Evolutionary conservation across 768 basidiomycete species (phyloP), one percentile per base, ranked within the genome.

Genomic region (Tylopilus rubrobrunneus): DNA sequence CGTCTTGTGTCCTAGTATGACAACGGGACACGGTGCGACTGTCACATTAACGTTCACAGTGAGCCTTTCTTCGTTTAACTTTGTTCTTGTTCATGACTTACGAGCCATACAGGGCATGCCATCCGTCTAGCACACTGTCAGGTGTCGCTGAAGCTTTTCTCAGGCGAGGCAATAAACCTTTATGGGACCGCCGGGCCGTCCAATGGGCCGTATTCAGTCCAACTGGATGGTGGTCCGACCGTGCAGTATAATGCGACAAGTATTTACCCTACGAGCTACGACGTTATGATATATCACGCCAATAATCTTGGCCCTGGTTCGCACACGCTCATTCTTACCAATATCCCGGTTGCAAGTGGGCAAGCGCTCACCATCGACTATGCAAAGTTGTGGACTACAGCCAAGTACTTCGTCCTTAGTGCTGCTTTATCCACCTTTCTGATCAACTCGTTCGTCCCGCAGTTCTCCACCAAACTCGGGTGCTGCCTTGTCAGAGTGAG

Each of bases 121-220:
- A 21, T 2, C 45, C 27, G 8, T 53, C 33, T 17, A 10, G 5
- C 17, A 7, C 14, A 44, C 19, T 19, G 0, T 11, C 2, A n/a
- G 4, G 3, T 29, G 9, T 14, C 45, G 37, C 52, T 60, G 19
- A 55, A 40, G 34, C 10, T 37, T 33, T 36, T n/a, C 39, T n/a
- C 43, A 75, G 79, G 76, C 41, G 74, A 76, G 45, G 74, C 71
- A 7, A 66, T 81, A 7, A 74, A 73, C 5, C 53, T 81, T 11
- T 79, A 72, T 41, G 78, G 79, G 14, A 72, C 76, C 19, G 68
- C 76, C 1, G 70, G 74, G 4, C 72, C 74, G 4, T 50, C 56
- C 4, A 69, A 67, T 41, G 67, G 73, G 27, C 65, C 64, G 1
- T 78, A 75, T 52, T 62, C 65, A 0, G 69, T 66, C 23, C 66